phyloP scores from a whole-genome alignment of 306 rosid genomes.

The Geum urbanum region DNA sequence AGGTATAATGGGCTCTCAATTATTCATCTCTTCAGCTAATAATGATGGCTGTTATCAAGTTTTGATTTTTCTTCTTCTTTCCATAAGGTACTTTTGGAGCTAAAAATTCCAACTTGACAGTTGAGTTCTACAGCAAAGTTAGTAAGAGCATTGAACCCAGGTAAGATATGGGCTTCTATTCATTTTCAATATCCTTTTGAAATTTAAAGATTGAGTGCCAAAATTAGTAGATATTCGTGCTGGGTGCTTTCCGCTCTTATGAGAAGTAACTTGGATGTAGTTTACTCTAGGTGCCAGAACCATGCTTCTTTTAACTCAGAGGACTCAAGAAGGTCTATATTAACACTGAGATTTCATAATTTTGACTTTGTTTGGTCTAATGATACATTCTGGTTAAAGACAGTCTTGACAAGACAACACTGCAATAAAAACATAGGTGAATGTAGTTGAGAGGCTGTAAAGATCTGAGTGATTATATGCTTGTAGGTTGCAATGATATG shows the following conservation, averaged over 20 bases:
- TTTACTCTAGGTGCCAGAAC: background rate
- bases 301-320: background rate
- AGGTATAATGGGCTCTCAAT: conserved; percentile 27
- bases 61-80: conserved; percentile 9
- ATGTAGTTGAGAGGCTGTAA: background rate
- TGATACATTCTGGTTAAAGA: background rate
- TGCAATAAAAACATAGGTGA: background rate
- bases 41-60: background rate
- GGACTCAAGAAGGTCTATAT: background rate
- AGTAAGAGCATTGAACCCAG: conserved; percentile 51
- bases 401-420: background rate
- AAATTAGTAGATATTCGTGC: background rate
- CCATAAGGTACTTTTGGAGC: conserved; percentile 52
- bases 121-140: conserved; percentile 69
- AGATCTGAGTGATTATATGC: background rate
- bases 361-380: background rate
- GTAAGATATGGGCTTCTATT: conserved; percentile 33
- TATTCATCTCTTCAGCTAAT: background rate
- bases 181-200: background rate
- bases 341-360: background rate
- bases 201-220: conserved; percentile 11
- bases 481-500: no score
- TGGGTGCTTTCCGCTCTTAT: background rate
- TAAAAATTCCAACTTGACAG: conserved; percentile 50
- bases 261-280: background rate